Conservation (phyloP, 1,284 basidiomycete genomes). For the Coniferiporia weirii region DNA sequence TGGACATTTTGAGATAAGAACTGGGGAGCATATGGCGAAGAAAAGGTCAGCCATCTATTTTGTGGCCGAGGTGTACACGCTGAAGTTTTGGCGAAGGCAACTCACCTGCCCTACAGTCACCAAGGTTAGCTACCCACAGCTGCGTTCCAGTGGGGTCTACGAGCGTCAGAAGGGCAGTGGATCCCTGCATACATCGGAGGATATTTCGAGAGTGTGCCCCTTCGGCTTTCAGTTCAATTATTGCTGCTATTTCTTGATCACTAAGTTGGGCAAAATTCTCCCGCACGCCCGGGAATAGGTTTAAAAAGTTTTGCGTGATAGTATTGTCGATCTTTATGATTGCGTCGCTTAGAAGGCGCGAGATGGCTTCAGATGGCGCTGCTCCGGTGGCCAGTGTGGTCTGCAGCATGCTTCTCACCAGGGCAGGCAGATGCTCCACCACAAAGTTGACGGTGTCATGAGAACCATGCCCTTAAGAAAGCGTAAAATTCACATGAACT, state of each 20-base stretch:
- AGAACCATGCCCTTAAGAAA: conserved; percentile 50
- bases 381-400: conserved; percentile 30
- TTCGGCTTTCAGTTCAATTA: conserved; percentile 24
- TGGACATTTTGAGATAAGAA: conserved; percentile 41
- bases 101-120: conserved; percentile 60
- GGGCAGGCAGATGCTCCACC: conserved; percentile 38
- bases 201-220: conserved; percentile 29
- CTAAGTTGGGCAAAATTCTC: conserved; percentile 23
- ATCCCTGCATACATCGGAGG: conserved; percentile 51
- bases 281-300: conserved; percentile 37
- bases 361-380: conserved; percentile 36
- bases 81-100: conserved; percentile 9
- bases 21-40: conserved; percentile 24
- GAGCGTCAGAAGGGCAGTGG: conserved; percentile 55
- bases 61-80: background rate
- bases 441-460: conserved; percentile 54
- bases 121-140: conserved; percentile 63
- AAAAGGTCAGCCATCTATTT: background rate
- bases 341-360: conserved; percentile 36
- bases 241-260: conserved; percentile 25
- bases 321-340: conserved; percentile 38
- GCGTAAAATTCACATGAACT: conserved; percentile 9
- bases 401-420: conserved; percentile 40
- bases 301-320: conserved; percentile 41
- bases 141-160: conserved; percentile 45